Base-by-base conservation (phyloP, 805 yeast species). In the Debaryomyces maramus region DNA sequence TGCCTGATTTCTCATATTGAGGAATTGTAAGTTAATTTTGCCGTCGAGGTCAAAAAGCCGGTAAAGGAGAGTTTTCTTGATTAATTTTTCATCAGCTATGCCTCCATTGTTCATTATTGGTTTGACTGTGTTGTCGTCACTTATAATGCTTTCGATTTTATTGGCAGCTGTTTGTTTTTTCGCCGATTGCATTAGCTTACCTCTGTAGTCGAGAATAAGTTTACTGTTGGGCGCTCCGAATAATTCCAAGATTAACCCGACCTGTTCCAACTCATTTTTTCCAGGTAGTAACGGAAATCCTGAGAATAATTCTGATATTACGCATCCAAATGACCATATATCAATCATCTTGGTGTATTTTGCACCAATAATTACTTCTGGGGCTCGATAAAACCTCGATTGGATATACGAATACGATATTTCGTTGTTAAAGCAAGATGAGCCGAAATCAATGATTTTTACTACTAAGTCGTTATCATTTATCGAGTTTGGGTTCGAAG, bases 381-480 rank as follows among this genome's bases (percentile, higher is more conserved):
- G 95, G 0, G 93, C 88, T 38, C 95, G 61, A 54, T 85, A 85
- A 50, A 79, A 85, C 35, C 95, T 59, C 1, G 91, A 85, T 51
- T 73, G 76, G 40, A 78, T 65, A 46, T 78, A 78, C 1, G 81
- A 70, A 43, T 63, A 77, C 1, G 73, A 59, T 3, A 72, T 65
- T 37, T 73, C 74, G 33, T 64, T 60, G 5, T 50, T 53, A 13
- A 56, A 58, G 47, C 85, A 76, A 0, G 87, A 78, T 0, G 85
- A 73, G 0, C 96, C 96, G 55, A 88, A 88, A 55, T 88, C 96
- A 39, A 88, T 85, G 22, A 88, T 71, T 51, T 85, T 87, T 35
- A 87, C 68, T 14, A 61, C 63, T 16, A 81, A 65, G 0, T 64
- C 53, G 15, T 65, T 59, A 4, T 75, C 67, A 6, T 70, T 63